Percentiles rank a stretch among this genome's conserved stretches.
These are phyloP conservation scores for Leishmania gerbilli DNA, from an alignment of 208 protist genomes.

Conservation along the genomic window DNA sequence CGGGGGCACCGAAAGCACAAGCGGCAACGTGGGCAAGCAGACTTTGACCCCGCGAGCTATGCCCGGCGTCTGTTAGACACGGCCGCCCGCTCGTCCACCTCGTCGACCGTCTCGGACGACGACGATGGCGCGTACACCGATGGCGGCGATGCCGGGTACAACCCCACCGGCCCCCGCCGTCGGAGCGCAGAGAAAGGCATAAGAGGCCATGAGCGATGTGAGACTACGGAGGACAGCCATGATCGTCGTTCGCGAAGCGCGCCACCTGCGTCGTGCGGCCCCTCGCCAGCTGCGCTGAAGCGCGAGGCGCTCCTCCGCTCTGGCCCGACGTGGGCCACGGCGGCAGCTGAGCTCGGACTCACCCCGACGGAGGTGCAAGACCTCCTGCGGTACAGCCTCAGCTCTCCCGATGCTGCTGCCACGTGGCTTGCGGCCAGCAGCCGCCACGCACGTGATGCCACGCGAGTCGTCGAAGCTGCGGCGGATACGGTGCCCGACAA, in stretches of 20 bases:
- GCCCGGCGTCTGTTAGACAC: constrained; percentile 23
- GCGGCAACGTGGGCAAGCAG: too few relatives aligned
- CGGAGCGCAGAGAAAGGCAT: not conserved
- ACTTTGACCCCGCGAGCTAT: constrained; percentile 20
- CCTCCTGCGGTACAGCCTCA: constrained; percentile 30
- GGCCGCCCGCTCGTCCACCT: not conserved
- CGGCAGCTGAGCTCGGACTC: constrained; percentile 21
- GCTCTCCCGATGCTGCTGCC: constrained; percentile 8
- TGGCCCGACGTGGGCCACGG: constrained; percentile 16
- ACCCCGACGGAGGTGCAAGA: constrained; percentile 16
- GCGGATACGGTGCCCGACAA: not conserved
- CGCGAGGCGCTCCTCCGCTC: constrained; percentile 5
- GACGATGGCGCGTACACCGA: not conserved
- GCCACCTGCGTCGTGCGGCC: not conserved
- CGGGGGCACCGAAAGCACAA: not conserved
- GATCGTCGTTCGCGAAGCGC: not conserved
- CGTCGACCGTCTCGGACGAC: constrained; percentile 1
- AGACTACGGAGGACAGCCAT: not conserved
- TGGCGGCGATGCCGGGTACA: not conserved
- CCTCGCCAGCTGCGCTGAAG: not conserved
- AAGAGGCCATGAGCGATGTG: not conserved
- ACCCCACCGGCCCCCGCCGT: not conserved
- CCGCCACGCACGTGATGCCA: not conserved
- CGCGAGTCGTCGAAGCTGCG: not conserved
- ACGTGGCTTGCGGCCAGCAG: not conserved